Percentiles rank a stretch among this genome's conserved stretches.
Evolutionary conservation across 176 grass and related monocot species (phyloP).

Genomic region (Pontederia crassipes): DNA sequence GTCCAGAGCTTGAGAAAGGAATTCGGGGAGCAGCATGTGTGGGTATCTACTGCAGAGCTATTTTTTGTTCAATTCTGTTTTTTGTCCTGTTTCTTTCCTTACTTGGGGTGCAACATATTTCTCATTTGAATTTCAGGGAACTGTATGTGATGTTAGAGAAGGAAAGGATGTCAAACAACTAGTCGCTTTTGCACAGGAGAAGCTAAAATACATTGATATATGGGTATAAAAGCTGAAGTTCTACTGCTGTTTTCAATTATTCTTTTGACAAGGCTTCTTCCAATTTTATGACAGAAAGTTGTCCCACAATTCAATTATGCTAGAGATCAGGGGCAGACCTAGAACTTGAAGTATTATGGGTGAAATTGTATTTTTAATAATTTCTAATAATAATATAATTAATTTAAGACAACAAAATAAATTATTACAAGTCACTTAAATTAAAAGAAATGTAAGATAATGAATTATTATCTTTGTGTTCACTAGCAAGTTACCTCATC

Average conservation of each 20-base stretch:
- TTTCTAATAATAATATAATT: no score
- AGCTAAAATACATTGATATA: constrained; percentile 77
- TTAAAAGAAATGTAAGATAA: no score
- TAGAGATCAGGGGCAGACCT: no score
- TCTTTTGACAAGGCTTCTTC: no score
- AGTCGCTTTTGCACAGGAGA: constrained; percentile 57
- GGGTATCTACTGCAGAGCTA: constrained; percentile 59
- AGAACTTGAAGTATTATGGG: no score
- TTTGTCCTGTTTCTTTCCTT: background rate
- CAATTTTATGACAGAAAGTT: no score
- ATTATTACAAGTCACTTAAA: no score
- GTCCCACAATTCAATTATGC: no score
- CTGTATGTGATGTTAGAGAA: constrained; percentile 82
- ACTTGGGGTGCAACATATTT: background rate
- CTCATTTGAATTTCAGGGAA: constrained; percentile 36
- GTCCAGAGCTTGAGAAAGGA: constrained; percentile 52
- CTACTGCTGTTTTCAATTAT: background rate
- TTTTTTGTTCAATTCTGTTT: constrained; percentile 18
- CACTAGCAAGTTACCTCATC: no score
- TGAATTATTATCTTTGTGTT: no score
- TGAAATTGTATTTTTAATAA: no score
- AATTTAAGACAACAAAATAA: no score
- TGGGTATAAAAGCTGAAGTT: constrained; percentile 41
- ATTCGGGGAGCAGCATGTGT: constrained; percentile 90
- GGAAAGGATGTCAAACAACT: constrained; percentile 86